phyloP scores from a whole-genome alignment of 805 yeast species.

The Wickerhamiella dianesei region DNA sequence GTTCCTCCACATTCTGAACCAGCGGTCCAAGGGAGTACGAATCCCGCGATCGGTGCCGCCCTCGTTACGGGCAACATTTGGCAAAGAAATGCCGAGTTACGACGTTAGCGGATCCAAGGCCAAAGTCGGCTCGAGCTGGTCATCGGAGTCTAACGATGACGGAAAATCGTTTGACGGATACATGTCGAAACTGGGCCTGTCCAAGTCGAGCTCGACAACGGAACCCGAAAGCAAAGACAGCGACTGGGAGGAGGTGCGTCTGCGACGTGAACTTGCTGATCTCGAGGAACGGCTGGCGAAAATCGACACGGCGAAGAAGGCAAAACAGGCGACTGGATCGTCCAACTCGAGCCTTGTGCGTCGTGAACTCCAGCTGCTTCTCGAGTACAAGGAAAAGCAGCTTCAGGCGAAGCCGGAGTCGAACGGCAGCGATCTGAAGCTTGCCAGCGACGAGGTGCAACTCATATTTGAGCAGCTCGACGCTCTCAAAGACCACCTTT shows the following conservation, averaged over 20 bases:
- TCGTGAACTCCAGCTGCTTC: conserved; percentile 67
- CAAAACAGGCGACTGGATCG: conserved; percentile 6
- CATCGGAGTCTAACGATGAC: conserved; percentile 6
- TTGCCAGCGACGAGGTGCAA: conserved; percentile 39
- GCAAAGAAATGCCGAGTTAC: conserved; percentile 68
- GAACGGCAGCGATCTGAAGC: conserved; percentile 3
- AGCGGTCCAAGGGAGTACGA: conserved; percentile 69
- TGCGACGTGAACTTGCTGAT: conserved; percentile 64
- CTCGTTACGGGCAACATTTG: conserved; percentile 78
- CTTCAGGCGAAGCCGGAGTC: conserved; percentile 25
- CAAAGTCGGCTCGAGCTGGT: conserved; percentile 20
- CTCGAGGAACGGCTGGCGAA: conserved; percentile 50
- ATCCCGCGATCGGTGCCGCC: conserved; percentile 94
- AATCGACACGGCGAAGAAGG: conserved; percentile 16
- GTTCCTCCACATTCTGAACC: conserved; percentile 80
- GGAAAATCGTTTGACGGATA: conserved; percentile 21
- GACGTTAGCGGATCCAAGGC: conserved; percentile 36
- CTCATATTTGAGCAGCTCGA: conserved; percentile 68
- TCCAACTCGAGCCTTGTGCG: conserved; percentile 29
- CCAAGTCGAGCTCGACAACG: conserved; percentile 42
- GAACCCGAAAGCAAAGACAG: conserved; percentile 43
- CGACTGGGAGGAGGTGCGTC: conserved; percentile 85
- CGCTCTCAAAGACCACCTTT: conserved; percentile 55
- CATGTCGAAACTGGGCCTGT: conserved; percentile 31
- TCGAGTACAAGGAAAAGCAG: conserved; percentile 60